Base-by-base conservation (phyloP, 371 early-diverging fungal species). In the Parasitella parasitica region DNA sequence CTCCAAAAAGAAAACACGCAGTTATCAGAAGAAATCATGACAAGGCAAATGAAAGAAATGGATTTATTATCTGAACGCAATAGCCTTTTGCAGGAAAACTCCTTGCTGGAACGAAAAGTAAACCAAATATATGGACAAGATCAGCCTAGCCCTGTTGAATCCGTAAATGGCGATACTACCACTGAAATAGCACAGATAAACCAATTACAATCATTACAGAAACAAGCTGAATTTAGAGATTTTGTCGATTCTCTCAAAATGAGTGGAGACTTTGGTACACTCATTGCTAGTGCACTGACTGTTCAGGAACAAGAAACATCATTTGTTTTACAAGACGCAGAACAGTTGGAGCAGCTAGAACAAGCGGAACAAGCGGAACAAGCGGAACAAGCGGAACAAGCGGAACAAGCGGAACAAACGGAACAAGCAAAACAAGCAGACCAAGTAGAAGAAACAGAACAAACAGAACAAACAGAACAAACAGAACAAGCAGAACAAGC, bases 1-100 rank as follows among this genome's bases (percentile, higher is more conserved):
- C 63, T 84, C 12, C 85, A 86, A 57, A 76, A 77, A 52, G 86
- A 86, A 18, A 82, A 85, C 48, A 67, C 75, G 5, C 71, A 70
- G 6, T 54, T 82, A 0, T 77, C 81, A 2, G 79, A 84, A 41
- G 73, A 77, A 11, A 58, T 86, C 27, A 78, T 82, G 55, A 41
- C 68, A 1, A 61, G 73, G 34, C 80, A 84, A 54, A 80, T 84
- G 84, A 72, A 72, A 30, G 84, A 82, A 53, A 76, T 83, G 71
- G 83, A 84, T 59, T 56, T 64, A 24, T 36, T 61, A 12, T 35
- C 68, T 6, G 76, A 73, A 18, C 60, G 68, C 13, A 62, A 55
- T 18, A 41, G 65, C 28, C 46, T 79, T 12, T 37, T 57, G 15
- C 62, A 71, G 43, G 72, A 66, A 32, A 55, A 57, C 8, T 12